These are phyloP conservation scores for Dictyostelium gargantuum DNA, from an alignment of 208 protist genomes.

Conservation along the genomic window DNA sequence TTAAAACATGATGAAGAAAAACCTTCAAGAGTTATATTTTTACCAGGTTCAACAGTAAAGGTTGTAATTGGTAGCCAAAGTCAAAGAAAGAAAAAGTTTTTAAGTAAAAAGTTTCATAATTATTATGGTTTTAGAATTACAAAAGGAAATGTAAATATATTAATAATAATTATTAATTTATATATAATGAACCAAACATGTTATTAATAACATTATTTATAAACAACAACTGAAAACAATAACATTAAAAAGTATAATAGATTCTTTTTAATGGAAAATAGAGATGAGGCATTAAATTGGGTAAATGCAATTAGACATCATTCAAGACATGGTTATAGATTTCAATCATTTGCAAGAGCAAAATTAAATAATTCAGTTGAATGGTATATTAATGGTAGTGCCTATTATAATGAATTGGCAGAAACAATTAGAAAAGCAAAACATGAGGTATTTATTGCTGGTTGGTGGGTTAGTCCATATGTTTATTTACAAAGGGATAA, in stretches of 20 bases:
- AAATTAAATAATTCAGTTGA: neutral
- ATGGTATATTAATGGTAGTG: conserved; percentile 64
- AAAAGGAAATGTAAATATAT: neutral
- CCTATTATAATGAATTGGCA: conserved; percentile 62
- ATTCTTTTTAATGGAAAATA: conserved; percentile 24
- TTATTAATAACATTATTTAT: too few species aligned
- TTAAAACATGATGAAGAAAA: neutral
- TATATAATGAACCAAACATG: too few species aligned
- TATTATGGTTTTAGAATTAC: conserved; percentile 1
- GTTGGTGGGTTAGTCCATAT: conserved; percentile 74
- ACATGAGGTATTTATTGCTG: conserved; percentile 68
- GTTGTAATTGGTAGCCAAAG: neutral
- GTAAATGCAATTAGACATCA: conserved; percentile 28
- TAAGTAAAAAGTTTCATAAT: neutral
- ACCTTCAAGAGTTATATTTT: neutral
- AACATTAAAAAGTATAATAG: neutral
- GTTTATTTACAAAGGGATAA: conserved; percentile 61
- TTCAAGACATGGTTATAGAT: conserved; percentile 6
- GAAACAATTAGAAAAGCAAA: conserved; percentile 18
- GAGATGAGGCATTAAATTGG: neutral
- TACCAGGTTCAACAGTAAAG: conserved; percentile 28
- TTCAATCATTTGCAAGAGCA: conserved; percentile 37
- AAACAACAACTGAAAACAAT: too few species aligned
- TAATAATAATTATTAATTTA: neutral
- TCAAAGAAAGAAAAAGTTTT: neutral